Base-by-base conservation (phyloP, 768 basidiomycete species). In the Lentinula raphanica region DNA sequence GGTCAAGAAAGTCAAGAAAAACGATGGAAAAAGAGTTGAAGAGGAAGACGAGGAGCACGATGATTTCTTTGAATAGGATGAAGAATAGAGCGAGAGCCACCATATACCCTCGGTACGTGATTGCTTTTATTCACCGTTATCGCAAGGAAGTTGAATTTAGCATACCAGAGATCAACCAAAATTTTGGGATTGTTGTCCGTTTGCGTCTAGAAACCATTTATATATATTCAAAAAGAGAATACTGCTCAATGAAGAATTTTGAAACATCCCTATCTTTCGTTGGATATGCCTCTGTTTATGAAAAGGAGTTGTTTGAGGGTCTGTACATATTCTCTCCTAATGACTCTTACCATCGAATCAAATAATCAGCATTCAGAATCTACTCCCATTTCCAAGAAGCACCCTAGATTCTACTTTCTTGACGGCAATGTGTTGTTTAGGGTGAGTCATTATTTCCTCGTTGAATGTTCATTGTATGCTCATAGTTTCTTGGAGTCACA, bases 361-460 rank as follows among this genome's bases (percentile, higher is more conserved):
- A 9, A 2, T 5, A 23, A n/a, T 44, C 42, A 13, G 17, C 9
- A 3, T 21, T 21, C 11, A 8, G 19, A 44, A 21, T 44, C 42
- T 21, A 3, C 27, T 29, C 31, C 19, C 27, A 39, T 36, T 23
- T 32, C n/a, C 15, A 36, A 50, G 21, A 64, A 63, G 40, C 72
- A 74, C 50, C 67, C 64, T 38, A 54, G 62, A 9, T 72, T 69
- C 59, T 72, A 72, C 54, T 59, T 70, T 54, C 62, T 59, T 12
- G 67, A 69, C 12, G 71, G 71, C 38, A 68, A 72, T 55, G 64
- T 71, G 32, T 68, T 72, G 2, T 72, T 74, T 32, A 68, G 66
- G 60, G 72, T 69, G 54, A 35, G 65, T 59, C 28, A 9, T 38
- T 15, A 21, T 23, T 23, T 23, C 9, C 3, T 5, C 19, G 28